phyloP scores from a whole-genome alignment of 192 early-diverging fungal genomes.

The Entomortierella parvispora region DNA sequence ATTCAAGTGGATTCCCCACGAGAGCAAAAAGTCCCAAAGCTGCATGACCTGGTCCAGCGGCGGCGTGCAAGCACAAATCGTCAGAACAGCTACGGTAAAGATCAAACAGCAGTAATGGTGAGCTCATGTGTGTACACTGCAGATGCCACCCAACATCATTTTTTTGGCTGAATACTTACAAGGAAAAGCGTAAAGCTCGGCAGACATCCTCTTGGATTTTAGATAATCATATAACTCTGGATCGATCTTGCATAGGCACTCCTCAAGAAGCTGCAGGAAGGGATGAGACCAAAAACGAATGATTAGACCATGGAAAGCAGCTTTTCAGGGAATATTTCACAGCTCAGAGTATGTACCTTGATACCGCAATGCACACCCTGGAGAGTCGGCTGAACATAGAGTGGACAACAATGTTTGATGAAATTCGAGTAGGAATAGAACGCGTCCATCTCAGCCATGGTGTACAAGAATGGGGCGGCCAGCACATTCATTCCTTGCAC shows the following conservation, averaged over 20 bases:
- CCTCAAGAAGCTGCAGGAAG: conserved; percentile 76
- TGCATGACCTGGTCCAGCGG: conserved; percentile 85
- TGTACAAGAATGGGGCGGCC: conserved; percentile 89
- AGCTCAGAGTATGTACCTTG: conserved; percentile 62
- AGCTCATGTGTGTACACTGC: neutral
- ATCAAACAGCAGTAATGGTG: neutral
- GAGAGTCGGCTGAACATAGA: conserved; percentile 92
- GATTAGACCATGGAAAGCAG: too few relatives aligned
- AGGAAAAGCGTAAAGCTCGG: conserved; percentile 90
- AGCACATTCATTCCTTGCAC: conserved; percentile 98
- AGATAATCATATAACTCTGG: conserved; percentile 77
- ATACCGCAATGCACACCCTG: conserved; percentile 92
- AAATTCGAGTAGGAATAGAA: conserved; percentile 90
- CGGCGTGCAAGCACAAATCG: conserved; percentile 88
- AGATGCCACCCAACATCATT: neutral
- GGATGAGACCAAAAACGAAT: too few relatives aligned
- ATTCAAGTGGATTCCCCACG: conserved; percentile 93
- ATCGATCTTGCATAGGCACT: conserved; percentile 81
- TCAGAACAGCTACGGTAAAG: conserved; percentile 78
- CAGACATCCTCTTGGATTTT: conserved; percentile 72
- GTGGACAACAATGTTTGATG: conserved; percentile 87
- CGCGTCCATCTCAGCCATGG: conserved; percentile 92
- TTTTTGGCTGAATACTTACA: conserved; percentile 60
- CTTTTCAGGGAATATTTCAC: too few relatives aligned
- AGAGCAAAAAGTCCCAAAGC: conserved; percentile 94